Evolutionary conservation across 176 grass and related monocot genomes (phyloP).

Genomic region (Chrysopogon serrulatus): DNA sequence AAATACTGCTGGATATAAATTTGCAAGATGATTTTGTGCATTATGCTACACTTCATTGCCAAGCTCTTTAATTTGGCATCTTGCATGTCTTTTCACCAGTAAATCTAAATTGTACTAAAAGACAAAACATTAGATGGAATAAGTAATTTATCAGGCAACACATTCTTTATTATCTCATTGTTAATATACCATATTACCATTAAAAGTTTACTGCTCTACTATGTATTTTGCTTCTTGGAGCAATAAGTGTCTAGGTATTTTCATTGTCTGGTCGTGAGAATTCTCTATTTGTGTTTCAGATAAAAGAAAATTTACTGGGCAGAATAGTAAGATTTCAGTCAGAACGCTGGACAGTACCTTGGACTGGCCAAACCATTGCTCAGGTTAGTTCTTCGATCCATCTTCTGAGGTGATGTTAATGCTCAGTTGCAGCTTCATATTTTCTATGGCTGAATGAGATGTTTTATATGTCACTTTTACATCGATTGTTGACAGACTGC

Average conservation of each 20-base stretch:
- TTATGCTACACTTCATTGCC: not conserved
- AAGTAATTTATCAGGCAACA: not conserved
- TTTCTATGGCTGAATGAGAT: not conserved
- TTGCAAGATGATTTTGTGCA: not conserved
- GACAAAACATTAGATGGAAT: too few species aligned
- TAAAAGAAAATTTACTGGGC: slow-evolving; percentile 36
- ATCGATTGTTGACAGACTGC: not conserved
- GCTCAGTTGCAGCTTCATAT: not conserved
- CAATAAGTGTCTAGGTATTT: not conserved
- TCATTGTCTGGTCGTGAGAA: slow-evolving; percentile 15
- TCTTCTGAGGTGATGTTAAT: not conserved
- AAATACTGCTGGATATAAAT: too few species aligned
- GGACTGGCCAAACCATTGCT: slow-evolving; percentile 77
- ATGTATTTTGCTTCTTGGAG: not conserved
- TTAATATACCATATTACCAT: not conserved
- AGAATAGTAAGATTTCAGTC: slow-evolving; percentile 43
- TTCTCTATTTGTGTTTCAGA: slow-evolving; percentile 27
- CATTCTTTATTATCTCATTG: not conserved
- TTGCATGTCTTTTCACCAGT: too few species aligned
- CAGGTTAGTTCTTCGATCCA: slow-evolving; percentile 49
- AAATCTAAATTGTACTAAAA: too few species aligned
- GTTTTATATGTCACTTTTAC: not conserved
- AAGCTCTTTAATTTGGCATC: not conserved
- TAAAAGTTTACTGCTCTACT: not conserved
- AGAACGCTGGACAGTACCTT: slow-evolving; percentile 64